Conservation (phyloP, 208 protist genomes). For the Blechomonas ayalai region DNA sequence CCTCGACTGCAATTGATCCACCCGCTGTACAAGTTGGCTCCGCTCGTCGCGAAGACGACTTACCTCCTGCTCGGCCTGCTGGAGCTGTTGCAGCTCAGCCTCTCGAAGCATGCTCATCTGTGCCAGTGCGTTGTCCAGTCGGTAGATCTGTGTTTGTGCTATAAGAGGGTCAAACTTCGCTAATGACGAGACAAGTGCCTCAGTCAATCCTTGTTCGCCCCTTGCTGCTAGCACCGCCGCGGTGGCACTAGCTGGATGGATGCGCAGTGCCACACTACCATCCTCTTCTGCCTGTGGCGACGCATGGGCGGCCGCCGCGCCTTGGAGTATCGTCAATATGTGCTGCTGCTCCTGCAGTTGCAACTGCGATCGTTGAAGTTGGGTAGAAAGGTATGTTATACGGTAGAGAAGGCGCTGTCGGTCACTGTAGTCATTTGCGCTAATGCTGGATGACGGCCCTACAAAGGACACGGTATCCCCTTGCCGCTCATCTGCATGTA, state of each 20-base stretch:
- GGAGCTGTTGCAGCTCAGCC: constrained; percentile 42
- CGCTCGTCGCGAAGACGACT: constrained; percentile 26
- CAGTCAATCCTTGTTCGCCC: constrained; percentile 27
- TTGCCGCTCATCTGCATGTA: no score
- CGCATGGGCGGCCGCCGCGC: not conserved
- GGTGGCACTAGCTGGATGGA: constrained; percentile 11
- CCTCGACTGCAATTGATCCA: constrained; percentile 20
- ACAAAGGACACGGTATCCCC: no score
- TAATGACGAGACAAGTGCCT: constrained; percentile 24
- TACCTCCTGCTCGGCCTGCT: constrained; percentile 25
- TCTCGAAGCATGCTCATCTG: constrained; percentile 70
- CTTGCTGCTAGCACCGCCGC: constrained; percentile 34
- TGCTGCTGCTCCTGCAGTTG: constrained; percentile 51
- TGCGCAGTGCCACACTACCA: not conserved
- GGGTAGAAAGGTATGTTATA: constrained; percentile 76
- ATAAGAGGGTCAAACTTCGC: constrained; percentile 72
- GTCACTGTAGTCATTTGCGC: constrained; percentile 68
- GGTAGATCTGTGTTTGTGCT: constrained; percentile 69
- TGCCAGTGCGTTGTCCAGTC: constrained; percentile 77
- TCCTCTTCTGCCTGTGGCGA: constrained; percentile 3
- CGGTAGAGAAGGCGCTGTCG: constrained; percentile 74
- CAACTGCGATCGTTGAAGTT: constrained; percentile 72
- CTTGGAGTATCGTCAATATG: constrained; percentile 35
- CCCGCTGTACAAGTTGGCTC: constrained; percentile 18
- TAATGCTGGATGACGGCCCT: constrained; percentile 32